These are phyloP conservation scores for Phaeomoniella chlamydospora DNA, from an alignment of 2,329 filamentous ascomycete species.

Conservation along the genomic window DNA sequence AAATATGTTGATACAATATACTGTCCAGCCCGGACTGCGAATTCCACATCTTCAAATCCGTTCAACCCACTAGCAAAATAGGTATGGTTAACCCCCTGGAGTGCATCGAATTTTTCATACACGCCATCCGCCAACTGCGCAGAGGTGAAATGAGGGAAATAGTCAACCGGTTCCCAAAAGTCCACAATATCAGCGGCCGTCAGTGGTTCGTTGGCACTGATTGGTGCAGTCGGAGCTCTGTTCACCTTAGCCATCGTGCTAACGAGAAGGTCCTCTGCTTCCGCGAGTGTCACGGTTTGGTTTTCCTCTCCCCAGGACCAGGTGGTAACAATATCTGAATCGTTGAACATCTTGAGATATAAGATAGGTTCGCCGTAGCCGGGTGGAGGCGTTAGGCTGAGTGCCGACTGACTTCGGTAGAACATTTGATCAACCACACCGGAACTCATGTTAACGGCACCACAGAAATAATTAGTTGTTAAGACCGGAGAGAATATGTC, in stretches of 20 bases:
- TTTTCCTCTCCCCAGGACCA: neutral
- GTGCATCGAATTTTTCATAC: slow-evolving; percentile 1
- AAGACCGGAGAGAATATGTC: neutral
- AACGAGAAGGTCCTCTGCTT: neutral
- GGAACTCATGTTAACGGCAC: slow-evolving; percentile 1
- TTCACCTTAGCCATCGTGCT: slow-evolving; percentile 1
- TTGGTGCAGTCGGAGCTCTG: neutral
- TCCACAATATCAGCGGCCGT: slow-evolving; percentile 1
- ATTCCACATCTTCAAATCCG: slow-evolving; percentile 1
- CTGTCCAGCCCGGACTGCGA: slow-evolving; percentile 1
- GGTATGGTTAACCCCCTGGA: slow-evolving; percentile 1
- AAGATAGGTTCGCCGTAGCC: neutral
- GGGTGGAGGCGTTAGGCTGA: too few species aligned
- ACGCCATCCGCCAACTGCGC: neutral
- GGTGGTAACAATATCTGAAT: slow-evolving; percentile 1
- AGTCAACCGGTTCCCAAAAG: slow-evolving; percentile 1
- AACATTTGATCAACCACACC: slow-evolving; percentile 1
- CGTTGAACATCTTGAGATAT: neutral
- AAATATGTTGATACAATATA: slow-evolving; percentile 1
- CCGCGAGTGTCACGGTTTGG: neutral
- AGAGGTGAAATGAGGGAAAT: slow-evolving; percentile 1
- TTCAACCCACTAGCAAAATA: slow-evolving; percentile 1
- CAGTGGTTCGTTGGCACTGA: neutral
- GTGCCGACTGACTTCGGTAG: too few species aligned
- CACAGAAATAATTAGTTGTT: neutral